phyloP scores from a whole-genome alignment of 345 rosid genomes.

The Linum usitatissimum region DNA sequence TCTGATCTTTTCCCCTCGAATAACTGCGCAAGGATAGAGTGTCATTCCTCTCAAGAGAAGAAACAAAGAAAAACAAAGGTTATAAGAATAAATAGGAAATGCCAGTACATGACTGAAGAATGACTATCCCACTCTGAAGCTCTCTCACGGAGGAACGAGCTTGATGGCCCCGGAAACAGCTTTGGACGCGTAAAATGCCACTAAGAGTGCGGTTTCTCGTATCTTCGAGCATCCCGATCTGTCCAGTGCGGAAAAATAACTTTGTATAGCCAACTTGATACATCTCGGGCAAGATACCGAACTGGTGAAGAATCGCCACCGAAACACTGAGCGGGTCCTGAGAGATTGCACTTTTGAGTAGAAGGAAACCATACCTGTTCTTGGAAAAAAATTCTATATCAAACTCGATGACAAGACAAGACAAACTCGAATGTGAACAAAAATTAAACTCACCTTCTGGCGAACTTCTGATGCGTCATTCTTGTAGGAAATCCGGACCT shows the following conservation, averaged over 20 bases:
- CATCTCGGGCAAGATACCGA: slow-evolving; percentile 93
- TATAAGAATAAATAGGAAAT: background rate
- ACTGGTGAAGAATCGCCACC: slow-evolving; percentile 97
- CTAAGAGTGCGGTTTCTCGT: slow-evolving; percentile 94
- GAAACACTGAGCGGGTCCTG: slow-evolving; percentile 93
- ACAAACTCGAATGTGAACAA: background rate
- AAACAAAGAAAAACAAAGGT: background rate
- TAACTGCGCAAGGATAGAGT: slow-evolving; percentile 39
- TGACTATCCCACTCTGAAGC: slow-evolving; percentile 50
- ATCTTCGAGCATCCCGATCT: slow-evolving; percentile 97
- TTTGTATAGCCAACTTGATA: slow-evolving; percentile 99
- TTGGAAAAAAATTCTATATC: slow-evolving; percentile 8
- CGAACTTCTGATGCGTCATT: slow-evolving; percentile 91
- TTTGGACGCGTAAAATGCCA: slow-evolving; percentile 87
- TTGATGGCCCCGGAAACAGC: slow-evolving; percentile 87
- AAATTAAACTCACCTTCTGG: slow-evolving; percentile 49
- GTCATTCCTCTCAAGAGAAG: background rate
- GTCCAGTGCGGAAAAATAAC: slow-evolving; percentile 91
- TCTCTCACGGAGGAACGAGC: slow-evolving; percentile 55
- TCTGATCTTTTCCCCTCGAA: slow-evolving; percentile 62
- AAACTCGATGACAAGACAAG: slow-evolving; percentile 1
- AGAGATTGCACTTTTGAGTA: slow-evolving; percentile 63
- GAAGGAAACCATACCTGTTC: slow-evolving; percentile 88
- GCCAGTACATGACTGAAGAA: slow-evolving; percentile 73
- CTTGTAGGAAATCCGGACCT: slow-evolving; percentile 97